A percentile compares a stretch with the other conserved stretches of the same genome.
Conservation (phyloP, 1,139 yeast species). For the Maudiozyma humilis region DNA sequence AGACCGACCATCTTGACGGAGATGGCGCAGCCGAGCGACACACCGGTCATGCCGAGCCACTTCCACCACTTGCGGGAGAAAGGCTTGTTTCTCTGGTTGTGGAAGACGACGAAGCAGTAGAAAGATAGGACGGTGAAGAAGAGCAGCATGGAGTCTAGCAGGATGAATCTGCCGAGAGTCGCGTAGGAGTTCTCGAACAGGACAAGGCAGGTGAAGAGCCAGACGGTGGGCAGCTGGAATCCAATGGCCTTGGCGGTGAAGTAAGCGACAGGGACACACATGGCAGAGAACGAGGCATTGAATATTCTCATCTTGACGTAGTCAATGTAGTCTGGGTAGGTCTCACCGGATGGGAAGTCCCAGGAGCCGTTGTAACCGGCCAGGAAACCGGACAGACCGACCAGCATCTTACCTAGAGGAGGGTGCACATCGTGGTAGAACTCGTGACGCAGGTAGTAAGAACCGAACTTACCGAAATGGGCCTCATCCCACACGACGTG, state of each 20-base stretch:
- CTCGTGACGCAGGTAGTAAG: conserved; percentile 85
- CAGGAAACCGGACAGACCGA: conserved; percentile 86
- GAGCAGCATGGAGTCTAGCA: conserved; percentile 91
- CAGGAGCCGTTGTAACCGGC: conserved; percentile 95
- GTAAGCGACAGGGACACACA: conserved; percentile 90
- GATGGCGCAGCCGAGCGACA: conserved; percentile 65
- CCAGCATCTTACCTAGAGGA: conserved; percentile 94
- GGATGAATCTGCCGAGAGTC: conserved; percentile 83
- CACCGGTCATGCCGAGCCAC: conserved; percentile 74
- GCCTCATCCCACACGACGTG: conserved; percentile 96
- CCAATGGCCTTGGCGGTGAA: conserved; percentile 83
- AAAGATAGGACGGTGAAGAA: conserved; percentile 85
- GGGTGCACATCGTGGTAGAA: conserved; percentile 98
- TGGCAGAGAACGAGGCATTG: conserved; percentile 81
- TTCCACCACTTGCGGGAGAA: conserved; percentile 90
- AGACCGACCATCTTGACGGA: conserved; percentile 82
- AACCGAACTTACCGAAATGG: conserved; percentile 93
- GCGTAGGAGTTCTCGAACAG: conserved; percentile 78
- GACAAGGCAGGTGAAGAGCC: conserved; percentile 86
- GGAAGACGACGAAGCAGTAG: conserved; percentile 70
- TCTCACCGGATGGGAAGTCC: conserved; percentile 84
- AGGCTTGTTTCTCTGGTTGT: conserved; percentile 53
- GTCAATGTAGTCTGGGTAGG: conserved; percentile 79
- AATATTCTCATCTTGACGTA: conserved; percentile 88
- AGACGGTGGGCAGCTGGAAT: conserved; percentile 68